Evolutionary conservation across 345 rosid species (phyloP), one percentile per base, ranked within the genome.

Genomic region (Chamaenerion angustifolium): DNA sequence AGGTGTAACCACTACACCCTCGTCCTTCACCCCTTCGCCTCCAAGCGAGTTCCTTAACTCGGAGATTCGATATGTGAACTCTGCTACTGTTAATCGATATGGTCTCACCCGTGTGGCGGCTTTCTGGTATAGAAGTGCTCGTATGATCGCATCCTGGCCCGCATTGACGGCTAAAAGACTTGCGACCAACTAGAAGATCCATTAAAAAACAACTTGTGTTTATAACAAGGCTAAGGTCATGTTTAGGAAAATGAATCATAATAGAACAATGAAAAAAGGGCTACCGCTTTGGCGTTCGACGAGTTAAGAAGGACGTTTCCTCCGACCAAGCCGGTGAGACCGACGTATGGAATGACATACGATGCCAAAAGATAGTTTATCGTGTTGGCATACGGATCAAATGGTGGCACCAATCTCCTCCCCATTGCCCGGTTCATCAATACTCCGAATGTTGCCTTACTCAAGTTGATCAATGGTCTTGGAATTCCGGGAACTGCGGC

Each of bases 291-390:
- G 54, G 94, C 71, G 51, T 18, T 13, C 1, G 76, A 41, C 21
- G 70, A 68, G 10, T 60, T 15, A n/a, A 89, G 84, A 42, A 68
- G 74, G 3, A 83, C 71, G 45, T 69, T 85, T 12, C 83, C 84
- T n/a, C 90, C 95, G 42, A 77, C 95, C 50, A 83, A 83, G 8
- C 90, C 94, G 1, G 88, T 81, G 52, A 85, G 90, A 12, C 88
- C 90, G 52, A 83, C 86, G 18, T 85, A 89, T 48, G 94, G 97
- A 42, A 89, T 64, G 16, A 77, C 12, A 60, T 79, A 85, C 44
- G 85, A 82, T 41, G 95, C 94, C 27, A 89, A 55, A 18, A 85
- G 86, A 61, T 55, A 85, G 57, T 83, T 80, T 16, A 71, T 47
- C 12, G 70, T 52, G 56, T 60, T 73, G 49, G 68, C 75, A 48